phyloP scores from a whole-genome alignment of 1,284 basidiomycete genomes.

The Sparassis latifolia region DNA sequence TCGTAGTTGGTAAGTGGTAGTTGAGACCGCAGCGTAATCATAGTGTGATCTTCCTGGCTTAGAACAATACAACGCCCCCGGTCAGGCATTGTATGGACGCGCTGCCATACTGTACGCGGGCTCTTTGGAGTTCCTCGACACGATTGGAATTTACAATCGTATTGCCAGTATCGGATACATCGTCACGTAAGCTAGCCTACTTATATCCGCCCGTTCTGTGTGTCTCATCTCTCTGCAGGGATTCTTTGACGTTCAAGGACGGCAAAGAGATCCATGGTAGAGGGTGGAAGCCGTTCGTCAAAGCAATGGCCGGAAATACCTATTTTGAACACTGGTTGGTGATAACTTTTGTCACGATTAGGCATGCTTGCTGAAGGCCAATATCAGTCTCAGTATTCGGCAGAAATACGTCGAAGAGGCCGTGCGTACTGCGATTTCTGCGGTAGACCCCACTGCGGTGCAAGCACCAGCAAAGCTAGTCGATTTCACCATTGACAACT shows the following conservation, averaged over 20 bases:
- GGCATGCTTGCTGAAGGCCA: background rate
- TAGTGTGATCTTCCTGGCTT: background rate
- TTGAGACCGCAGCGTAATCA: background rate
- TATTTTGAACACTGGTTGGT: conserved; percentile 3
- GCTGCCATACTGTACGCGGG: conserved; percentile 4
- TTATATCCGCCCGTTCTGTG: too few relatives aligned
- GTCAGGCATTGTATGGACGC: conserved; percentile 3
- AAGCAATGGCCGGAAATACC: conserved; percentile 3
- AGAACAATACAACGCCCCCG: conserved; percentile 1
- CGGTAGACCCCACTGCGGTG: background rate
- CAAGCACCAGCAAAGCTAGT: conserved; percentile 3
- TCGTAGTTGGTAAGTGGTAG: background rate
- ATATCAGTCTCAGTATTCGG: conserved; percentile 1
- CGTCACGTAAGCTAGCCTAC: background rate
- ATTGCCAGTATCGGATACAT: conserved; percentile 5
- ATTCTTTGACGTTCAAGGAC: background rate
- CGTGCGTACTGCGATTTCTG: background rate
- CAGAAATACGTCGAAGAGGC: conserved; percentile 4
- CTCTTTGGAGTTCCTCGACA: conserved; percentile 4
- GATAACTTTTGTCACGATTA: background rate
- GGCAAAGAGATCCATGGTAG: background rate
- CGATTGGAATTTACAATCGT: background rate
- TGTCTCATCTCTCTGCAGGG: background rate
- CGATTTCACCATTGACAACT: conserved; percentile 1
- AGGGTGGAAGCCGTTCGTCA: background rate